These are phyloP conservation scores for Akanthomyces uredinophilus DNA, from an alignment of 2,329 filamentous ascomycete genomes.

Conservation along the genomic window DNA sequence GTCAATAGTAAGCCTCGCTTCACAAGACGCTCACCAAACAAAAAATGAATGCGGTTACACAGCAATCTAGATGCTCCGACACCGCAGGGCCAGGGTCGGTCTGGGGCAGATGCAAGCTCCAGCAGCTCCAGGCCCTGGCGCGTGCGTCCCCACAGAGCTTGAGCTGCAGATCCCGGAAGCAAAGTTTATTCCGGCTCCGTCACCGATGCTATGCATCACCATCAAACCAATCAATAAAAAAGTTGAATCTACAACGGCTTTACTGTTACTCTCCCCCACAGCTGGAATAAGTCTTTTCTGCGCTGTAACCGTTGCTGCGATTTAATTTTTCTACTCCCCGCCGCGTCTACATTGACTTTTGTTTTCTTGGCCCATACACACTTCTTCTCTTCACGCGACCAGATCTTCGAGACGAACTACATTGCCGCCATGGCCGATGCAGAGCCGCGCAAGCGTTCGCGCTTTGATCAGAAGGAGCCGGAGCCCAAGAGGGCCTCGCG, in stretches of 20 bases:
- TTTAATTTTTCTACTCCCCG: neutral
- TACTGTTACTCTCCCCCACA: neutral
- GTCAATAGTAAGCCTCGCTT: no score
- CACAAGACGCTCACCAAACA: neutral
- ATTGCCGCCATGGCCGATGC: conserved; percentile 59
- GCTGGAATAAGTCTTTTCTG: neutral
- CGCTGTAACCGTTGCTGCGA: neutral
- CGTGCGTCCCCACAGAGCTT: neutral
- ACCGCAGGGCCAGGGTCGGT: conserved; percentile 5
- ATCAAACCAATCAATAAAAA: neutral
- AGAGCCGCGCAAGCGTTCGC: conserved; percentile 72
- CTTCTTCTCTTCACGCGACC: neutral
- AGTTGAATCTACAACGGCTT: neutral
- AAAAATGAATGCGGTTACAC: neutral
- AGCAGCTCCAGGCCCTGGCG: neutral
- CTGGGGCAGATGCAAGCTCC: conserved; percentile 2
- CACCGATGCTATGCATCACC: neutral
- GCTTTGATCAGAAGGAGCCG: conserved; percentile 88
- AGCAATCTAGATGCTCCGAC: conserved; percentile 4
- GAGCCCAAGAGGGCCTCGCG: conserved; percentile 71
- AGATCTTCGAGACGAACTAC: neutral
- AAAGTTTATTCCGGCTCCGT: conserved; percentile 8
- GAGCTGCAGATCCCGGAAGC: neutral
- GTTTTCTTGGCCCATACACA: neutral
- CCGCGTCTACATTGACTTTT: no score